These are phyloP conservation scores for Colletotrichum melonis DNA, from an alignment of 2,329 filamentous ascomycete genomes.

Conservation along the genomic window DNA sequence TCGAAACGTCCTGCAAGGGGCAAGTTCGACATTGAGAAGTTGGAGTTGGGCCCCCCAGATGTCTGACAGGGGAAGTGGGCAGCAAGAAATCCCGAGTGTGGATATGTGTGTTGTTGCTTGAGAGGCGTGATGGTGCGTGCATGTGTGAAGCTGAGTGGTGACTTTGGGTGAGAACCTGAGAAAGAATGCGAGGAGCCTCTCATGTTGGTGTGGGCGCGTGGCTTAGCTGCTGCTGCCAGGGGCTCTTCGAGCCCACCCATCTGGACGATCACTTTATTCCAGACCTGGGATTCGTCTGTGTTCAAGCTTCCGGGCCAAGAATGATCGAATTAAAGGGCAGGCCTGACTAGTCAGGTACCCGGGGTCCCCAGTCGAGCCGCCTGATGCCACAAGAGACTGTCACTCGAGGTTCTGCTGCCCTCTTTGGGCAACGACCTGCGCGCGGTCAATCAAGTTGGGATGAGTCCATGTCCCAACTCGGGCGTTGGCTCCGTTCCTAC, in stretches of 20 bases:
- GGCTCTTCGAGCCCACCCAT: constrained; percentile 1
- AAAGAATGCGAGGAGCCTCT: not conserved
- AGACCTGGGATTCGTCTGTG: constrained; percentile 19
- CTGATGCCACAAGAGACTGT: not conserved
- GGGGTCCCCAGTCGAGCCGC: constrained; percentile 16
- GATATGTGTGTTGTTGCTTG: not conserved
- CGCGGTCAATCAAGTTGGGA: constrained; percentile 29
- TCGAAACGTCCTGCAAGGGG: constrained; percentile 31
- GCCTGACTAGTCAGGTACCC: constrained; percentile 22
- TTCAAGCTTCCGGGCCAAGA: constrained; percentile 20
- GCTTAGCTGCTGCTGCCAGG: constrained; percentile 12
- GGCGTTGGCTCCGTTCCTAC: constrained; percentile 7
- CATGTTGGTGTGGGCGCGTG: constrained; percentile 14
- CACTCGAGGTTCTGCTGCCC: not conserved
- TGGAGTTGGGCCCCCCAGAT: not conserved
- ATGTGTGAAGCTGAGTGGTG: not conserved
- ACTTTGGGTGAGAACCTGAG: not conserved
- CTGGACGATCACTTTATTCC: constrained; percentile 28
- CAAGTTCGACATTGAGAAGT: constrained; percentile 15
- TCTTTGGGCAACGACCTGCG: constrained; percentile 26
- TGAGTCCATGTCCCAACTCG: constrained; percentile 19
- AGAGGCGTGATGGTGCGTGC: constrained; percentile 1
- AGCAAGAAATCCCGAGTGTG: not conserved
- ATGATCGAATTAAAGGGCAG: constrained; percentile 29
- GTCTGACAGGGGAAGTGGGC: not conserved